These are phyloP conservation scores for Azolla pinnata DNA, from an alignment of 75 land plant genomes.

Conservation along the genomic window DNA sequence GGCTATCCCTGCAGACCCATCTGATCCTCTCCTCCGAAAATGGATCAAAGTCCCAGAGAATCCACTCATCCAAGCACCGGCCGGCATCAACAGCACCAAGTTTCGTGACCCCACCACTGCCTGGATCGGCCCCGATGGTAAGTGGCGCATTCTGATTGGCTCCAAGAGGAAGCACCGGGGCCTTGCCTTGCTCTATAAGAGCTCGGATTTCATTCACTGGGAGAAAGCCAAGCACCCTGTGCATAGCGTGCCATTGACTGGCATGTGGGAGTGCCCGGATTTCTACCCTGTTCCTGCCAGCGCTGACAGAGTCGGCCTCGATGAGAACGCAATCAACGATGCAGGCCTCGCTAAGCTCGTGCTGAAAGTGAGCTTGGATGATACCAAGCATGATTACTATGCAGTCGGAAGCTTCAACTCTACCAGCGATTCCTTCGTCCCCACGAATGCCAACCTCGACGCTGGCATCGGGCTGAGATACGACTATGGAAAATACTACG, in stretches of 20 bases:
- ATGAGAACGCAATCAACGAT: neutral
- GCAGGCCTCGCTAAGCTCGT: neutral
- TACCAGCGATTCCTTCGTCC: constrained; percentile 28
- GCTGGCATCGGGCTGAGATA: constrained; percentile 38
- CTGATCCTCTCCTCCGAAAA: constrained; percentile 28
- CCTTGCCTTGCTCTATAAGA: constrained; percentile 28
- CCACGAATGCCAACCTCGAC: constrained; percentile 24
- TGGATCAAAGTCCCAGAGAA: constrained; percentile 33
- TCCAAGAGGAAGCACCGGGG: constrained; percentile 17
- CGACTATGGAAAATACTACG: constrained; percentile 84
- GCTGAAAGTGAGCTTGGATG: constrained; percentile 33
- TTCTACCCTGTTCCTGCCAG: constrained; percentile 26
- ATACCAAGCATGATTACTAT: constrained; percentile 41
- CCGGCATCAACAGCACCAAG: constrained; percentile 9
- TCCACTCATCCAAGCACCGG: constrained; percentile 21
- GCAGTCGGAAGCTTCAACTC: constrained; percentile 43
- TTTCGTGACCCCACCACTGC: constrained; percentile 44
- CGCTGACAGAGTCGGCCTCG: neutral
- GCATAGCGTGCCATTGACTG: constrained; percentile 13
- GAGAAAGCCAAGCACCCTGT: constrained; percentile 11
- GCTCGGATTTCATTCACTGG: constrained; percentile 20
- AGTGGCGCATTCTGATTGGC: constrained; percentile 29
- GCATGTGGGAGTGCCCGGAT: constrained; percentile 41
- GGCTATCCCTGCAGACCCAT: constrained; percentile 21
- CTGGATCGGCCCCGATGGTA: constrained; percentile 26